Evolutionary conservation across 2,329 filamentous ascomycete species (phyloP), one percentile per base, ranked within the genome.

Genomic region (Didymella glomerata): DNA sequence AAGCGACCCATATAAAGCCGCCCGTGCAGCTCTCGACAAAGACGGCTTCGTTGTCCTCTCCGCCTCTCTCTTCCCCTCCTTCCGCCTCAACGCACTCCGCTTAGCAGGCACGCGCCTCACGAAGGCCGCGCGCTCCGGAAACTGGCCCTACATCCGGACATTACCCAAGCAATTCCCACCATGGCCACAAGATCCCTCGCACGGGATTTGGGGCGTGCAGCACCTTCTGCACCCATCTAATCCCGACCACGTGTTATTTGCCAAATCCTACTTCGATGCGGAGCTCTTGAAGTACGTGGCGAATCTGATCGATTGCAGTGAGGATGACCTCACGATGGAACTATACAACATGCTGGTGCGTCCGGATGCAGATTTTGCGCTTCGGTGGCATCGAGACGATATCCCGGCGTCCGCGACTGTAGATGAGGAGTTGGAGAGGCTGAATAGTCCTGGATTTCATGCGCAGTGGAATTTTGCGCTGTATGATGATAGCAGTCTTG

Each of bases 81-180:
- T 76, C 61, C 67, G 74, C 56, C 80, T 95, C 44, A 62, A 80
- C 24, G 69, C 78, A 20, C 86, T 94, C 63, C 89, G 88, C 68
- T 71, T 74, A 53, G 88, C 88, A 41, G 85, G 87, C 49, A 72
- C 79, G 32, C 76, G 83, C 57, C 84, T 85, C n/a, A 86, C 87
- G 20, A 72, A 79, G 2, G 79, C 86, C 41, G 89, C 90, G 41
- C 87, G 90, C 63, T 68, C 80, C n/a, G 92, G 92, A 36, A 72
- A 83, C 62, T 97, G 92, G 92, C 91, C 91, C 3, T 85, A 90
- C 77, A 88, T 96, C 70, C 90, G 92, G 64, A 94, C 91, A 0
- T 85, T 95, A 2, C 91, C 91, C 53, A 96, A 96, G 77, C 92
- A 96, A 78, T 97, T 96, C 79, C 93, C 92, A 0, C 93, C 93